Base-by-base conservation (phyloP, 208 protist genomes). In the Crithidia expoeki region DNA sequence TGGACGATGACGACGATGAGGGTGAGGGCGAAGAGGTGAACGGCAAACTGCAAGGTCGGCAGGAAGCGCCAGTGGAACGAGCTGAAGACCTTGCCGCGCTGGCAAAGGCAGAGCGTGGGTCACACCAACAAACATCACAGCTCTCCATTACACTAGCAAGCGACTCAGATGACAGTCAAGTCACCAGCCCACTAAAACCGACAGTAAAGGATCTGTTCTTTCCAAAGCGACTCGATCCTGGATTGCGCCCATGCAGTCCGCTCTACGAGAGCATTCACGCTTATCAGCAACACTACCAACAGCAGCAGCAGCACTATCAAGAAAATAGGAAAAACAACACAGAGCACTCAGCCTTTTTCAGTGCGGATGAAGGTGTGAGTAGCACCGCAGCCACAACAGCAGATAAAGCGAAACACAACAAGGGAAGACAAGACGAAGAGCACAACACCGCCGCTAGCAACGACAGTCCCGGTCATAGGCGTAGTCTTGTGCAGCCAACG, bases 251-350 rank as follows among this genome's bases (percentile, higher is more conserved):
- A 14, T 63, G 33, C 55, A 76, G 71, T 28, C 61, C 71, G n/a
- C 55, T 76, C 32, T 65, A 76, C 55, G 50, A 57, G 53, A 76
- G 71, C 36, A 76, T 76, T n/a, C 71, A 76, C 16, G 71, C 71
- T 30, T 76, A 76, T 23, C 71, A 76, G 56, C 70, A 68, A 34
- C 70, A 64, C 21, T 74, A 62, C 34, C 61, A 65, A 32, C 68
- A 69, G n/a, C 38, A 66, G 27, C 57, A 47, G 62, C 62, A 70
- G 32, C 46, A 56, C 23, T 34, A 73, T 1, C 46, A 63, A 10
- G 32, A 64, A 19, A 57, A 19, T 16, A 42, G 32, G 21, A 49
- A 21, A 25, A 58, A 25, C 52, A 25, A 25, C 3, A 21, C 19
- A 68, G 4, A n/a, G n/a, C n/a, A n/a, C n/a, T 52, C n/a, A 30